Conservation (phyloP, 2,329 filamentous ascomycete genomes). For the Pseudocercospora vitis region DNA sequence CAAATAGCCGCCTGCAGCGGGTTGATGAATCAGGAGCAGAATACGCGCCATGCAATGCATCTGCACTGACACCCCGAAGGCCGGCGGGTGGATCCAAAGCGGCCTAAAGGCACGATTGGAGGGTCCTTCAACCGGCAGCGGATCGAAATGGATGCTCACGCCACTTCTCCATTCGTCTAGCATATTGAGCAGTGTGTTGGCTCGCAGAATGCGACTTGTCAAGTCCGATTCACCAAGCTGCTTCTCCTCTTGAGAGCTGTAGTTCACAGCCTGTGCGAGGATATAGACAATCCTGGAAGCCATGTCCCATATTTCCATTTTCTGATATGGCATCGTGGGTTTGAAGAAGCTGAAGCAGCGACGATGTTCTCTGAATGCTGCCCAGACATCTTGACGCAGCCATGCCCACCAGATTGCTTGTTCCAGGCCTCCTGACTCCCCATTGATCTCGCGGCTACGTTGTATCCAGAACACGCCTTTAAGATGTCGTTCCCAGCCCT, state of each 20-base stretch:
- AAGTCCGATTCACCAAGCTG: constrained; percentile 46
- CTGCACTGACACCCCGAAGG: constrained; percentile 51
- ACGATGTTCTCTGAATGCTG: constrained; percentile 60
- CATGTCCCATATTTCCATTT: constrained; percentile 56
- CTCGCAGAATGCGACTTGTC: constrained; percentile 42
- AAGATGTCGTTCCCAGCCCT: constrained; percentile 62
- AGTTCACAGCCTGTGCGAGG: constrained; percentile 59
- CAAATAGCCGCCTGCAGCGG: constrained; percentile 51
- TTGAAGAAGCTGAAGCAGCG: constrained; percentile 60
- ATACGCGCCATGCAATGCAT: constrained; percentile 56
- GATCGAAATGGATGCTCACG: constrained; percentile 48
- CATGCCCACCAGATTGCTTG: constrained; percentile 66
- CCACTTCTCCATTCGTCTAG: constrained; percentile 53
- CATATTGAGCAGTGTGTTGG: constrained; percentile 48
- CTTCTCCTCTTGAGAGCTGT: constrained; percentile 55
- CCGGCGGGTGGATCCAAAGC: constrained; percentile 54
- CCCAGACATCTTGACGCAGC: constrained; percentile 66
- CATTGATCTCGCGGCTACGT: constrained; percentile 61
- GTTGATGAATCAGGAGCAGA: constrained; percentile 55
- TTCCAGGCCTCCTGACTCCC: constrained; percentile 57
- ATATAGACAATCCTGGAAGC: constrained; percentile 57
- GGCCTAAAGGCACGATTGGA: constrained; percentile 49
- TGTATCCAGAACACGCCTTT: constrained; percentile 68
- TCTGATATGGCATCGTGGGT: constrained; percentile 51
- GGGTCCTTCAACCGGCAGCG: constrained; percentile 43